Percentiles rank a stretch among this genome's conserved stretches.
Evolutionary conservation across 225 moss, liverwort and hornwort species (phyloP).

Genomic region (Climacium dendroides): DNA sequence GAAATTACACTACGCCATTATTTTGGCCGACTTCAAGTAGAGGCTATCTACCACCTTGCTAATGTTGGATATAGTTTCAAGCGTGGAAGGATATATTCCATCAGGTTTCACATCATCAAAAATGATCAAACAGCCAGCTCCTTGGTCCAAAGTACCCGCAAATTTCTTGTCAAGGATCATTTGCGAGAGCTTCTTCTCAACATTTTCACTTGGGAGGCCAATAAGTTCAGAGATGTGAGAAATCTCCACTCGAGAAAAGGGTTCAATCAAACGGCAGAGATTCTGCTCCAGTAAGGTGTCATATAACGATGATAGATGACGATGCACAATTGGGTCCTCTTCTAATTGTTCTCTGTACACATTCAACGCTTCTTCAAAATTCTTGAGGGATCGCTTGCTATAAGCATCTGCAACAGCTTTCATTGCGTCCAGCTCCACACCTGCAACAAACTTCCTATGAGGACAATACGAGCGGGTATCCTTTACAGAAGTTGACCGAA

Average conservation of each 20-base stretch:
- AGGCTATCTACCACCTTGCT: conserved; percentile 96
- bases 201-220: conserved; percentile 81
- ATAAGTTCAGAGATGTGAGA: conserved; percentile 91
- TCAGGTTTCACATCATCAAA: conserved; percentile 87
- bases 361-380: conserved; percentile 83
- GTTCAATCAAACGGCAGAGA: conserved; percentile 83
- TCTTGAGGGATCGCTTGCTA: conserved; percentile 76
- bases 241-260: conserved; percentile 88
- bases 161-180: conserved; percentile 98
- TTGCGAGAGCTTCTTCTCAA: conserved; percentile 89
- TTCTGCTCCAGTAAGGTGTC: conserved; percentile 95
- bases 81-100: conserved; percentile 88
- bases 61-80: conserved; percentile 82
- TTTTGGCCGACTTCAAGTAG: conserved; percentile 75
- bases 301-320: conserved; percentile 87
- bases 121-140: conserved; percentile 92
- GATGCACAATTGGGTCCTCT: conserved; percentile 92
- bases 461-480: background rate
- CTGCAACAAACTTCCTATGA: conserved; percentile 5
- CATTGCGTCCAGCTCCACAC: conserved; percentile 92
- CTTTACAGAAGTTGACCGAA: background rate
- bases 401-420: conserved; percentile 92
- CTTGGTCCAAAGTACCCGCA: conserved; percentile 93
- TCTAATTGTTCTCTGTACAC: conserved; percentile 76
- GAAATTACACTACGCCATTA: conserved; percentile 32